A percentile compares a stretch with the other conserved stretches of the same genome.
phyloP scores from a whole-genome alignment of 2,329 filamentous ascomycete species.

The Cladorrhinum sp. region DNA sequence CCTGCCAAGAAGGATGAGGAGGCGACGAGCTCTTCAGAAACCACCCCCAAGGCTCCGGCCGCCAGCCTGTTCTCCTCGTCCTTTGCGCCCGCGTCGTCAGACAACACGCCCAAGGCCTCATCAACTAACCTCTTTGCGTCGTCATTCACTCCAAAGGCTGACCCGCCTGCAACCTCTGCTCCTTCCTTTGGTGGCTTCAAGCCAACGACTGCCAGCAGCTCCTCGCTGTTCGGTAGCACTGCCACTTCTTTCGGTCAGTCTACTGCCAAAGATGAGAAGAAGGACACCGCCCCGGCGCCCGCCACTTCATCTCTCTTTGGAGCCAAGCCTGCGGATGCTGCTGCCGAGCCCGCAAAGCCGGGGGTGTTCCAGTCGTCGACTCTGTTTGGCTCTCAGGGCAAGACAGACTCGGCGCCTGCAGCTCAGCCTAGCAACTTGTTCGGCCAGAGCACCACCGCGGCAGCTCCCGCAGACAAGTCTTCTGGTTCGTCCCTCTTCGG shows the following conservation, averaged over 20 bases:
- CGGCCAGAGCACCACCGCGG: constrained; percentile 12
- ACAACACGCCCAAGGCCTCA: neutral
- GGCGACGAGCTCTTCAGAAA: neutral
- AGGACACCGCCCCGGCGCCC: constrained; percentile 18
- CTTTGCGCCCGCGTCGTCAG: constrained; percentile 11
- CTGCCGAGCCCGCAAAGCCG: constrained; percentile 20
- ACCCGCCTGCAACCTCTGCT: constrained; percentile 8
- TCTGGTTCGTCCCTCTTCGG: constrained; percentile 18
- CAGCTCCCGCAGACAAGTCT: constrained; percentile 10
- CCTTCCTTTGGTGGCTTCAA: constrained; percentile 10
- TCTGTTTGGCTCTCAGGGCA: constrained; percentile 37
- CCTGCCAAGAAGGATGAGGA: constrained; percentile 20
- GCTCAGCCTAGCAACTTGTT: constrained; percentile 20
- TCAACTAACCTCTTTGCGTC: constrained; percentile 6
- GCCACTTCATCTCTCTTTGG: constrained; percentile 25
- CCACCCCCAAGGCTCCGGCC: neutral
- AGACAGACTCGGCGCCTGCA: constrained; percentile 16
- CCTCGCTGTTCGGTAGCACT: constrained; percentile 21
- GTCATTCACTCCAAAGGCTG: constrained; percentile 14
- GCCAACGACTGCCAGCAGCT: constrained; percentile 16
- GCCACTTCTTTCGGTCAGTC: constrained; percentile 18
- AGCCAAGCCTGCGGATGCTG: constrained; percentile 15
- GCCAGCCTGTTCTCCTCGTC: constrained; percentile 8
- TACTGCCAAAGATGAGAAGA: constrained; percentile 13
- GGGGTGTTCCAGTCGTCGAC: constrained; percentile 33